Percentiles rank a stretch among this genome's conserved stretches.
Conservation (phyloP, 1,139 yeast genomes). For the Diutina neorugosa region DNA sequence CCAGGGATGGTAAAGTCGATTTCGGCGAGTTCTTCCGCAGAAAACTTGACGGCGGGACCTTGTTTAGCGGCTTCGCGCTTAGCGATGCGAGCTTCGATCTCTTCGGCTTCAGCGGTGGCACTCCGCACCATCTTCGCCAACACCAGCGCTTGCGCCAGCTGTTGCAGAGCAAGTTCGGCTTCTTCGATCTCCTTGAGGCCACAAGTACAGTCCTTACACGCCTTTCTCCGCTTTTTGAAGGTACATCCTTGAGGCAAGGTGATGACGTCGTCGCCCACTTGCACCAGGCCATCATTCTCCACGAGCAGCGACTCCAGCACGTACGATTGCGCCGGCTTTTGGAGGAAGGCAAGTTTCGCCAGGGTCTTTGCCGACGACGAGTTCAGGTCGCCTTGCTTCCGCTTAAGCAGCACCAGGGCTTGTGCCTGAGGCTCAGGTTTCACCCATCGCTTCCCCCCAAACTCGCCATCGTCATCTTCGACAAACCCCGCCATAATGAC, state of each 20-base stretch:
- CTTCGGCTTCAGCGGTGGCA: slow-evolving; percentile 42
- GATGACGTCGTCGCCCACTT: slow-evolving; percentile 15
- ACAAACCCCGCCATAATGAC: slow-evolving; percentile 56
- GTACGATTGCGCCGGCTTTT: not conserved
- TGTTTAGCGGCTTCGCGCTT: slow-evolving; percentile 8
- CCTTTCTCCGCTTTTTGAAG: slow-evolving; percentile 53
- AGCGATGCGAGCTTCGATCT: slow-evolving; percentile 37
- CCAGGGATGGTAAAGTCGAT: slow-evolving; percentile 93
- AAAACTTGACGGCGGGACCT: slow-evolving; percentile 29
- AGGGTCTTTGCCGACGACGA: not conserved
- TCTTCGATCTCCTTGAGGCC: slow-evolving; percentile 81
- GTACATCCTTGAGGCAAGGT: slow-evolving; percentile 31
- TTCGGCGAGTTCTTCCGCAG: slow-evolving; percentile 62
- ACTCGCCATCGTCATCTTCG: slow-evolving; percentile 15
- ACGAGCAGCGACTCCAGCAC: not conserved
- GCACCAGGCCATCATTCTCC: slow-evolving; percentile 25
- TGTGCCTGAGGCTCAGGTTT: slow-evolving; percentile 26
- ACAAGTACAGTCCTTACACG: slow-evolving; percentile 97
- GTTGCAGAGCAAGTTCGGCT: slow-evolving; percentile 36
- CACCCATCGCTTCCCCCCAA: slow-evolving; percentile 19
- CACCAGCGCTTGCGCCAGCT: slow-evolving; percentile 31
- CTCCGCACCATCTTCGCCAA: slow-evolving; percentile 38
- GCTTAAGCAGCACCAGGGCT: slow-evolving; percentile 15
- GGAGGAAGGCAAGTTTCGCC: not conserved
- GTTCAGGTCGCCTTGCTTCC: slow-evolving; percentile 15